phyloP scores from a whole-genome alignment of 2,329 filamentous ascomycete genomes.

The Aureobasidium sp. region DNA sequence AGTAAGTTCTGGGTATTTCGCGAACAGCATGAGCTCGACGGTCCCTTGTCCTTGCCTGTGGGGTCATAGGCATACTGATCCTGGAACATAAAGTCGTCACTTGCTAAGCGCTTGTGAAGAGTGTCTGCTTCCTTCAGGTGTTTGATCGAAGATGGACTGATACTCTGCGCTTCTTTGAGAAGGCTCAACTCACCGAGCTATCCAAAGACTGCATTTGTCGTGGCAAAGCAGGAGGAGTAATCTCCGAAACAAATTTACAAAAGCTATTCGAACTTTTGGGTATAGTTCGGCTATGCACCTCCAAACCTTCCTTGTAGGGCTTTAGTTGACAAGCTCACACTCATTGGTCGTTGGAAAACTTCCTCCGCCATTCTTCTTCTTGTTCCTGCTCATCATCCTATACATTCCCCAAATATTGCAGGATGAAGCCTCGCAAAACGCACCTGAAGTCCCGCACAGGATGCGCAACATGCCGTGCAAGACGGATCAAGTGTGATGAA shows the following conservation, averaged over 20 bases:
- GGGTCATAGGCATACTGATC: not conserved
- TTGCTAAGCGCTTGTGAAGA: not conserved
- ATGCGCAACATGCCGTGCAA: not conserved
- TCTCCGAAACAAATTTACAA: not conserved
- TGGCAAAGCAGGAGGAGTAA: not conserved
- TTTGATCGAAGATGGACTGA: not conserved
- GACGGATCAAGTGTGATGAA: slow-evolving; percentile 3
- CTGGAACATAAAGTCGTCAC: not conserved
- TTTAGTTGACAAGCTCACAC: not conserved
- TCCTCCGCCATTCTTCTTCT: not conserved
- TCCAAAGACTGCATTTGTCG: not conserved
- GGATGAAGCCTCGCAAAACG: slow-evolving; percentile 7
- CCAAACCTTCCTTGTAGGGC: not conserved
- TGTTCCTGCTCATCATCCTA: not conserved
- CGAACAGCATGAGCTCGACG: not conserved
- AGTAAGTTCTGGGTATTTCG: not conserved
- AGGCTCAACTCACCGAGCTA: not conserved
- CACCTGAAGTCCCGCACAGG: slow-evolving; percentile 5
- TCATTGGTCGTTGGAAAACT: not conserved
- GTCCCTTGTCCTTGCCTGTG: not conserved
- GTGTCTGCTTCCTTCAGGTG: not conserved
- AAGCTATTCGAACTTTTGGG: not conserved
- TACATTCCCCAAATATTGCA: not conserved
- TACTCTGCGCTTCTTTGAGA: not conserved
- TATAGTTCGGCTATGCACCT: not conserved